These are phyloP conservation scores for Cryptomeria japonica DNA, from an alignment of 75 land plant species.

Conservation along the genomic window DNA sequence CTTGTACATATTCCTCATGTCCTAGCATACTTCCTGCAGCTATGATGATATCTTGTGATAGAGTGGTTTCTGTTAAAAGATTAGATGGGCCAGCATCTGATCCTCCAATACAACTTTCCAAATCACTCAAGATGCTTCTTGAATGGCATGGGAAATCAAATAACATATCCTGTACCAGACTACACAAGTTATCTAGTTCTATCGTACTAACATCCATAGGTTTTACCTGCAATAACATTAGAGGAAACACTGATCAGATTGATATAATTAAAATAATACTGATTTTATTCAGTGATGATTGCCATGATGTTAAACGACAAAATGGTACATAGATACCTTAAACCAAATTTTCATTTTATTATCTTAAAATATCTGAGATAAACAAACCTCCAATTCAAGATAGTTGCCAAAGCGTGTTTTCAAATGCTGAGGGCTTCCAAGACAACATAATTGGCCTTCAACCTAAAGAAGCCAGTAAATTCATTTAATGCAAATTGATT, in stretches of 20 bases:
- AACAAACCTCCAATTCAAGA: conserved; percentile 72
- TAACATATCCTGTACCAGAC: conserved; percentile 38
- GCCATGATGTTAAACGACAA: background rate
- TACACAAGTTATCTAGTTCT: conserved; percentile 60
- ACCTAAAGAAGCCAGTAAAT: conserved; percentile 41
- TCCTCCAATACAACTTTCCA: conserved; percentile 66
- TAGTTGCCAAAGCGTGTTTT: conserved; percentile 88
- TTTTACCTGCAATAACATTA: conserved; percentile 48
- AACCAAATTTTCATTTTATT: background rate
- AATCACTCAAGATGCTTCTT: conserved; percentile 46
- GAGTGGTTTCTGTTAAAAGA: conserved; percentile 40
- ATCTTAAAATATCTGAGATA: background rate
- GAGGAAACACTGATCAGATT: background rate
- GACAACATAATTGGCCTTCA: conserved; percentile 74
- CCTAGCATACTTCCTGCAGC: conserved; percentile 46
- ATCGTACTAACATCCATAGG: conserved; percentile 47
- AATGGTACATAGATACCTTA: background rate
- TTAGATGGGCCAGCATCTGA: conserved; percentile 28
- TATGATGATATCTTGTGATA: conserved; percentile 54
- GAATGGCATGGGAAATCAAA: conserved; percentile 37
- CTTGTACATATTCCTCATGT: conserved; percentile 43
- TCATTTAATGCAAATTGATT: background rate
- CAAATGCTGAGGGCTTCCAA: conserved; percentile 92
- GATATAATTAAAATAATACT: background rate
- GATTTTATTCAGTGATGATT: background rate